A percentile compares a stretch with the other conserved stretches of the same genome.
phyloP scores from a whole-genome alignment of 2,329 filamentous ascomycete species.

The Aspergillus sp. region DNA sequence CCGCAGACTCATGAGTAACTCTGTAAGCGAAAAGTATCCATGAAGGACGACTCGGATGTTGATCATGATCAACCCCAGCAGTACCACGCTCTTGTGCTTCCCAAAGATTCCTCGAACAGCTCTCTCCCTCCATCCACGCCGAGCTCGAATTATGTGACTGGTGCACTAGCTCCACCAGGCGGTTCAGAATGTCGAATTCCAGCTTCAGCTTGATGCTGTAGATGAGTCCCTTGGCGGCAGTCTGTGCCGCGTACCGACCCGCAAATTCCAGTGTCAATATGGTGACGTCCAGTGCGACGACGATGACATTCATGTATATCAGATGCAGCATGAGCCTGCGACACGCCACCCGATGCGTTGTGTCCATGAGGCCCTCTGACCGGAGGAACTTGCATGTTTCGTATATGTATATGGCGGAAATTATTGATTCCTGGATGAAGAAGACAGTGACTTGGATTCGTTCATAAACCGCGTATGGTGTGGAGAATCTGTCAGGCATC shows the following conservation, averaged over 20 bases:
- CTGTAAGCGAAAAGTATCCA: no score
- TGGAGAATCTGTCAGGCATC: neutral
- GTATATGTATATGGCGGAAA: neutral
- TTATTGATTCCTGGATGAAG: neutral
- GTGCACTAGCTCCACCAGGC: constrained; percentile 3
- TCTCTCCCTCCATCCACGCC: neutral
- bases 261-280: constrained; percentile 6
- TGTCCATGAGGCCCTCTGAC: neutral
- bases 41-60: no score
- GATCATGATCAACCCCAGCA: no score
- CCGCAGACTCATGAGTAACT: no score
- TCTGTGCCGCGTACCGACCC: constrained; percentile 7
- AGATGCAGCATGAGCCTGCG: constrained; percentile 4
- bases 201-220: constrained; percentile 12
- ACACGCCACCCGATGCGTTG: neutral
- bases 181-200: constrained; percentile 8
- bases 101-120: no score
- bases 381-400: neutral
- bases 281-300: constrained; percentile 5
- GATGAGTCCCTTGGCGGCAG: constrained; percentile 6
- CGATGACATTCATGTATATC: constrained; percentile 5
- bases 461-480: neutral
- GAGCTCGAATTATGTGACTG: neutral
- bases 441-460: neutral
- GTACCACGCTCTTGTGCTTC: no score